Conservation (phyloP, 345 rosid genomes). For the Crucihimalaya himalaica region DNA sequence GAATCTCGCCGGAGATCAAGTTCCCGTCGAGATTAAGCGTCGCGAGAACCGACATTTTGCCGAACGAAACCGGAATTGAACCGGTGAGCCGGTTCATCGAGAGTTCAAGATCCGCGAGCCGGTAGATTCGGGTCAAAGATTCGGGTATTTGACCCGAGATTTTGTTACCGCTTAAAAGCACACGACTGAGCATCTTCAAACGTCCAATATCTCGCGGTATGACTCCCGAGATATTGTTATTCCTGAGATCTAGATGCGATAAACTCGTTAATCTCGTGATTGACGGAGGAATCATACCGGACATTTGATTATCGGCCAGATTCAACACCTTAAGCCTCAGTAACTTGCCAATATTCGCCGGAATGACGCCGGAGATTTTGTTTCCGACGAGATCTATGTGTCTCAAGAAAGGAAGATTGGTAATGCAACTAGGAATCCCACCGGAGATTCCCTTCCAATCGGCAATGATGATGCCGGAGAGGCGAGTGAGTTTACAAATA, state of each 20-base stretch:
- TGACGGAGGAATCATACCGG: slow-evolving; percentile 60
- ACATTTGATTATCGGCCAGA: slow-evolving; percentile 67
- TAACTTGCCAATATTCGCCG: slow-evolving; percentile 58
- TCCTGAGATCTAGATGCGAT: slow-evolving; percentile 69
- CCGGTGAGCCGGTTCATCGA: slow-evolving; percentile 61
- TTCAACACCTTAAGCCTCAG: slow-evolving; percentile 56
- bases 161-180: slow-evolving; percentile 61
- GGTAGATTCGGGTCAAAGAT: slow-evolving; percentile 54
- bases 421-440: slow-evolving; percentile 58
- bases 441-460: slow-evolving; percentile 87
- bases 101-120: slow-evolving; percentile 81
- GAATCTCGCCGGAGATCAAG: slow-evolving; percentile 57
- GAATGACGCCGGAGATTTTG: slow-evolving; percentile 64
- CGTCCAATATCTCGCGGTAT: slow-evolving; percentile 64
- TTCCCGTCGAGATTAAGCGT: slow-evolving; percentile 67
- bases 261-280: slow-evolving; percentile 54
- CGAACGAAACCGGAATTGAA: slow-evolving; percentile 50
- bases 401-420: slow-evolving; percentile 52
- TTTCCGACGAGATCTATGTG: slow-evolving; percentile 77
- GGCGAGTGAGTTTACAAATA: slow-evolving; percentile 59
- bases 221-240: slow-evolving; percentile 58
- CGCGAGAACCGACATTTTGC: slow-evolving; percentile 72
- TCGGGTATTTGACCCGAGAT: slow-evolving; percentile 64
- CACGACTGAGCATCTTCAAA: slow-evolving; percentile 71
- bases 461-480: slow-evolving; percentile 59